Percentiles rank a stretch among this genome's conserved stretches.
Evolutionary conservation across 164 flowering plant species (phyloP).

Genomic region (Vitis riparia): DNA sequence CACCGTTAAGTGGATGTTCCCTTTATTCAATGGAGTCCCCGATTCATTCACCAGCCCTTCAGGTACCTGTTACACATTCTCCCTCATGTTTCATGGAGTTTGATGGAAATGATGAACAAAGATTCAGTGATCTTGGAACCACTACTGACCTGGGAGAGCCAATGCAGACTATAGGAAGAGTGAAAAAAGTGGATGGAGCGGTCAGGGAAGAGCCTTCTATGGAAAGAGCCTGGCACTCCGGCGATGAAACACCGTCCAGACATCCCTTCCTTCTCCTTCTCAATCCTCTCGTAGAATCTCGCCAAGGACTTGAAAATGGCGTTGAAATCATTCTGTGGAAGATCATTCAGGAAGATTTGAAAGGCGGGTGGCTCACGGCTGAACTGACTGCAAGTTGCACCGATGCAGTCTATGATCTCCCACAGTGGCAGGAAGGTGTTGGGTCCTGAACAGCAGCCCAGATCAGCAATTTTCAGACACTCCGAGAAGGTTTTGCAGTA

Average conservation of each 20-base stretch:
- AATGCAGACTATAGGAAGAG: slow-evolving; percentile 12
- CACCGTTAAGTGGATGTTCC: slow-evolving; percentile 2
- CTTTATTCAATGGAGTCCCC: slow-evolving; percentile 8
- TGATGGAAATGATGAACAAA: background rate
- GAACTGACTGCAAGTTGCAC: background rate
- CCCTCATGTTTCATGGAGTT: too few relatives aligned
- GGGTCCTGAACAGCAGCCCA: slow-evolving; percentile 2
- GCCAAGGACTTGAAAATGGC: background rate
- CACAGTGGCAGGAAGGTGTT: background rate
- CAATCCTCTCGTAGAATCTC: too few relatives aligned
- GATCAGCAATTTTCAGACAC: background rate
- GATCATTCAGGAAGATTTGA: background rate
- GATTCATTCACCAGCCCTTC: background rate
- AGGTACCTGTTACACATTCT: slow-evolving; percentile 6
- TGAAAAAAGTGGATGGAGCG: slow-evolving; percentile 11
- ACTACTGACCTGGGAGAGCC: slow-evolving; percentile 9
- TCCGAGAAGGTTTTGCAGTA: background rate
- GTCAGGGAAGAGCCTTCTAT: slow-evolving; percentile 18
- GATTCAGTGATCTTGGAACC: too few relatives aligned
- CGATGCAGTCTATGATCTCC: background rate
- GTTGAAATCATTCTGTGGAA: slow-evolving; percentile 1
- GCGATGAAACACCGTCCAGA: slow-evolving; percentile 4
- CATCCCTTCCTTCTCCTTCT: background rate
- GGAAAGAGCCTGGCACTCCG: slow-evolving; percentile 13
- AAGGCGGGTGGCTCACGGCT: background rate